These are phyloP conservation scores for Chlorencoelia australis DNA, from an alignment of 2,329 filamentous ascomycete genomes.

Conservation along the genomic window DNA sequence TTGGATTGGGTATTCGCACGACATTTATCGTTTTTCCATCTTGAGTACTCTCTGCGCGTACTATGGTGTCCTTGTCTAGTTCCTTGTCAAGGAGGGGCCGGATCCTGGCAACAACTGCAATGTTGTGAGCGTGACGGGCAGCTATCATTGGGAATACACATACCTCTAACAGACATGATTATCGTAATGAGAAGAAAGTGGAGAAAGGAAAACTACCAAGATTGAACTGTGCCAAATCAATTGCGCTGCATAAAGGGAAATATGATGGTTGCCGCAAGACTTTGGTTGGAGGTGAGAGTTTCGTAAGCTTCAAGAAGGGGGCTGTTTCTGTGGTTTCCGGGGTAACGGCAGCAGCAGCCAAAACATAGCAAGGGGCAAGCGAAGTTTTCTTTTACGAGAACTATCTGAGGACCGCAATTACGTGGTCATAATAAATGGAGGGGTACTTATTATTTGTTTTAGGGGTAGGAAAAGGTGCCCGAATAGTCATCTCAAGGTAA, in stretches of 20 bases:
- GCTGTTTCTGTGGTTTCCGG: too few species aligned
- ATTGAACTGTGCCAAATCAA: constrained; percentile 2
- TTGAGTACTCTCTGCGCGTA: constrained; percentile 54
- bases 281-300: too few species aligned
- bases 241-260: too few species aligned
- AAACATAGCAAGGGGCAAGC: too few species aligned
- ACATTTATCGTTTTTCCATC: constrained; percentile 53
- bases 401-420: too few species aligned
- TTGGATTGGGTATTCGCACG: constrained; percentile 86
- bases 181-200: constrained; percentile 4
- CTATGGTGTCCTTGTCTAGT: constrained; percentile 78
- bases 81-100: constrained; percentile 81
- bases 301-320: too few species aligned
- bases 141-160: constrained; percentile 2
- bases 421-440: too few species aligned
- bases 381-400: too few species aligned
- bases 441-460: too few species aligned
- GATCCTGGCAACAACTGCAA: constrained; percentile 84
- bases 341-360: too few species aligned
- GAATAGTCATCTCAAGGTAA: too few species aligned
- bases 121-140: constrained; percentile 38
- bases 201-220: constrained; percentile 8
- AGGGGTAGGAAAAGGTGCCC: too few species aligned
- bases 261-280: background rate
- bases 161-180: constrained; percentile 23